A percentile compares a stretch with the other conserved stretches of the same genome.
Evolutionary conservation across 78 protist species (phyloP).

Genomic region (Acrasis kona): DNA sequence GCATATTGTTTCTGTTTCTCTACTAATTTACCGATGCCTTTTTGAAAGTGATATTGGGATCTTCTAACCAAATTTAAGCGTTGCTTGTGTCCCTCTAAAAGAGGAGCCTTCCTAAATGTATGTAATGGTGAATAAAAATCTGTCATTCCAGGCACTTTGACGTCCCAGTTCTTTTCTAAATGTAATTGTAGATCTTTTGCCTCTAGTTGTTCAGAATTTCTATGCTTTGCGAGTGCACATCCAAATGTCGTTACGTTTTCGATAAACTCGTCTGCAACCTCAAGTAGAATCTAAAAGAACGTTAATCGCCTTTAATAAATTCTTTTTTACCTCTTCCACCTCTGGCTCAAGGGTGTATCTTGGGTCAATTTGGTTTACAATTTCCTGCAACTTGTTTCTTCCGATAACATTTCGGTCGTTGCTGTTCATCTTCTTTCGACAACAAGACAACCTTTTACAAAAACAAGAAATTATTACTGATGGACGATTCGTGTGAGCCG

Average conservation of each 20-base stretch:
- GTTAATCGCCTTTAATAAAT: too few species aligned
- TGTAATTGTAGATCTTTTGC: conserved; percentile 61
- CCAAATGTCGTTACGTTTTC: conserved; percentile 42
- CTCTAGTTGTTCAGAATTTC: conserved; percentile 42
- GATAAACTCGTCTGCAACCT: conserved; percentile 65
- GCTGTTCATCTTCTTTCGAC: neutral
- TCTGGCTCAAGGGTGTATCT: conserved; percentile 22
- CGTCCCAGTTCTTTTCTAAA: conserved; percentile 44
- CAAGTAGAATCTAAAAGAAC: too few species aligned
- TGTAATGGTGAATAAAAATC: too few species aligned
- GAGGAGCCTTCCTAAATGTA: too few species aligned
- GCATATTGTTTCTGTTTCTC: too few species aligned
- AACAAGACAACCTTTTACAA: neutral
- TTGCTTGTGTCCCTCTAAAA: too few species aligned
- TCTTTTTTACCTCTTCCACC: conserved; percentile 20
- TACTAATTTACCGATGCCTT: too few species aligned
- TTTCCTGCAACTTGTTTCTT: conserved; percentile 16
- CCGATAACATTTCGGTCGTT: neutral
- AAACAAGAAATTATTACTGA: neutral
- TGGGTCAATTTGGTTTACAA: conserved; percentile 12
- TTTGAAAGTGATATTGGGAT: too few species aligned
- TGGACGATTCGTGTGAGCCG: neutral
- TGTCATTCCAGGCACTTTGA: conserved; percentile 57
- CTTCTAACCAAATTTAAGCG: too few species aligned
- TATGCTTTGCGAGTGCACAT: conserved; percentile 58